Conservation (phyloP, 495 filamentous ascomycete genomes). For the Aspergillus indologenus region DNA sequence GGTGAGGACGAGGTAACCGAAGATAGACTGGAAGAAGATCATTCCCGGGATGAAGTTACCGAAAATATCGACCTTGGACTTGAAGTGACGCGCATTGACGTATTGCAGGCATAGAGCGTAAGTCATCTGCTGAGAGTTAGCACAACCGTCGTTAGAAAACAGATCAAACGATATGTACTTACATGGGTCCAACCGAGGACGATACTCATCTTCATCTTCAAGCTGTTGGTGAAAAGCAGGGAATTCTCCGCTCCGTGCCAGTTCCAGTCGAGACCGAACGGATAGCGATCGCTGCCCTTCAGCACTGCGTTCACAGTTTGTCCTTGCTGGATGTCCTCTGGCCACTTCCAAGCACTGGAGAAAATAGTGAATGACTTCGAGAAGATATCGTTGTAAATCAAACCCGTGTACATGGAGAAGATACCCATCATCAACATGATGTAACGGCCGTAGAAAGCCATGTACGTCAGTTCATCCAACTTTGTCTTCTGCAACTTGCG, state of each 20-base stretch:
- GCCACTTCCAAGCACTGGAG: conserved; percentile 85
- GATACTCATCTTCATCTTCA: conserved; percentile 99
- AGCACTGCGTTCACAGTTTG: conserved; percentile 60
- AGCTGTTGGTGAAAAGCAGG: conserved; percentile 90
- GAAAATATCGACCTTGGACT: conserved; percentile 88
- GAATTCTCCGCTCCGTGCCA: conserved; percentile 97
- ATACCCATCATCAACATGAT: conserved; percentile 98
- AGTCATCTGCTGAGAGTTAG: conserved; percentile 65
- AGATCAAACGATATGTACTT: conserved; percentile 25
- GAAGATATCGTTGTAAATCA: conserved; percentile 98
- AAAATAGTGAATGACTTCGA: conserved; percentile 88
- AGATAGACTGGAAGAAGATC: conserved; percentile 99
- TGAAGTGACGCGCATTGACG: conserved; percentile 92
- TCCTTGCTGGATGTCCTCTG: conserved; percentile 59
- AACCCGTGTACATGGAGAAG: conserved; percentile 94
- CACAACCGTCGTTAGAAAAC: background rate
- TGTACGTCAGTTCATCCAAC: conserved; percentile 88
- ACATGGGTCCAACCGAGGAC: conserved; percentile 90
- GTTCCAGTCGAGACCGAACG: conserved; percentile 93
- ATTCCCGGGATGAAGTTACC: conserved; percentile 96
- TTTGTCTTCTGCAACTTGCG: conserved; percentile 79
- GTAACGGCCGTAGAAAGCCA: conserved; percentile 98
- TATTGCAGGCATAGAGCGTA: conserved; percentile 92
- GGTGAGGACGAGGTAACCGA: conserved; percentile 90
- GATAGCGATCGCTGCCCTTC: conserved; percentile 75